These are phyloP conservation scores for Phlebopus sp. DNA, from an alignment of 1,284 basidiomycete genomes.

Conservation along the genomic window DNA sequence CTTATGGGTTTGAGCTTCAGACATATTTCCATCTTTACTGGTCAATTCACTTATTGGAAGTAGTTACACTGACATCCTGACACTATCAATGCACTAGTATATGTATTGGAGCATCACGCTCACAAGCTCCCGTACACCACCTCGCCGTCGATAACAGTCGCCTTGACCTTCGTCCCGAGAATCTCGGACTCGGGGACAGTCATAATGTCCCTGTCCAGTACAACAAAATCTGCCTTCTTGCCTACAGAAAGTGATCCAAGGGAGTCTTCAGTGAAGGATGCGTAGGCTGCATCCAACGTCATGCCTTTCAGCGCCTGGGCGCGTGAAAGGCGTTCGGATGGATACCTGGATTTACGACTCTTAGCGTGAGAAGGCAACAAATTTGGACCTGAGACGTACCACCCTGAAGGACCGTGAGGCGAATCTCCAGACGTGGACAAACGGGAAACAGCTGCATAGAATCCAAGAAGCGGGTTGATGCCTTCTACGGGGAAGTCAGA, in stretches of 20 bases:
- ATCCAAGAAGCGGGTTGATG: constrained; percentile 77
- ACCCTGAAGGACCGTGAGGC: constrained; percentile 79
- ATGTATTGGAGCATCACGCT: neutral
- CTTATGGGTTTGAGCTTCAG: neutral
- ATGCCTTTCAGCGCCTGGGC: constrained; percentile 79
- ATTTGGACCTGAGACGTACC: constrained; percentile 47
- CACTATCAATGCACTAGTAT: neutral
- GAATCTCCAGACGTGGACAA: constrained; percentile 67
- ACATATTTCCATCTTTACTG: neutral
- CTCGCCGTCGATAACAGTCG: constrained; percentile 73
- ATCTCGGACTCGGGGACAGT: constrained; percentile 56
- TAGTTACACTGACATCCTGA: neutral
- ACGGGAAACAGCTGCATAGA: constrained; percentile 84
- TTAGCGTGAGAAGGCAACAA: neutral
- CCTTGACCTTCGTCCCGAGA: constrained; percentile 50
- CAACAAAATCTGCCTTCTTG: constrained; percentile 84
- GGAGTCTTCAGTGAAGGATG: constrained; percentile 72
- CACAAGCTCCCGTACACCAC: constrained; percentile 59
- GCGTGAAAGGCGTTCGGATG: constrained; percentile 69
- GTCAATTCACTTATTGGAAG: neutral
- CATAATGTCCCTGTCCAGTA: constrained; percentile 82
- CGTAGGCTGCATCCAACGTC: constrained; percentile 86
- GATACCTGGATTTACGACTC: constrained; percentile 54
- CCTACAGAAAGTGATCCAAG: constrained; percentile 70
- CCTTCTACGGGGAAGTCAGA: constrained; percentile 91